Conservation (phyloP, 1,139 yeast species). For the Torulaspora pretoriensis region DNA sequence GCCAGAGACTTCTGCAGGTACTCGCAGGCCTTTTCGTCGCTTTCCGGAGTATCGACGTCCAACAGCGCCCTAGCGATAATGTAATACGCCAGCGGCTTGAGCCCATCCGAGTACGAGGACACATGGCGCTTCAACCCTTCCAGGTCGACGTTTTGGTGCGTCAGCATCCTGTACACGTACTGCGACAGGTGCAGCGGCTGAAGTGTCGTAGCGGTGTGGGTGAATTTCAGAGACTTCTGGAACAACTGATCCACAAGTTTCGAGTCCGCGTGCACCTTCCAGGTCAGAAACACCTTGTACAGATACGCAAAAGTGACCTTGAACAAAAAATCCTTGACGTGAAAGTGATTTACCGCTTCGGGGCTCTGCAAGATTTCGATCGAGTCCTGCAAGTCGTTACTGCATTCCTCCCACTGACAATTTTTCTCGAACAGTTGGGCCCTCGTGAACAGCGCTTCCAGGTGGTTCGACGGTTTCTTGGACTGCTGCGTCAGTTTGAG, state of each 20-base stretch:
- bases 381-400: constrained; percentile 15
- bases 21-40: constrained; percentile 39
- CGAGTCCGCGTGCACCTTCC: constrained; percentile 2
- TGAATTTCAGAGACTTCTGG: constrained; percentile 11
- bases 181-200: constrained; percentile 16
- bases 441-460: constrained; percentile 22
- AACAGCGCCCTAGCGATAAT: constrained; percentile 25
- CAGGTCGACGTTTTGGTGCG: constrained; percentile 9
- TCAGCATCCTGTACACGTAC: constrained; percentile 9
- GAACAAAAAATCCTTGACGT: constrained; percentile 12
- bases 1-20: constrained; percentile 55
- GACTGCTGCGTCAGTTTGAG: constrained; percentile 14
- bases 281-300: constrained; percentile 16
- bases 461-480: constrained; percentile 14
- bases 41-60: constrained; percentile 17
- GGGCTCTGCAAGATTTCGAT: constrained; percentile 14
- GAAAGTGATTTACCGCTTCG: constrained; percentile 12
- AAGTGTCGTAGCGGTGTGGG: constrained; percentile 14
- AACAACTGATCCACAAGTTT: constrained; percentile 12
- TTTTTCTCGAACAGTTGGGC: constrained; percentile 22
- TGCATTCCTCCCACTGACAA: constrained; percentile 12
- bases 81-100: constrained; percentile 19
- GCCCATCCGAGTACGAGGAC: constrained; percentile 5
- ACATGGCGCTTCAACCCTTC: constrained; percentile 13
- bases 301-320: constrained; percentile 19